A percentile compares a stretch with the other conserved stretches of the same genome.
phyloP scores from a whole-genome alignment of 164 flowering plant genomes.

The Berberis thunbergii region DNA sequence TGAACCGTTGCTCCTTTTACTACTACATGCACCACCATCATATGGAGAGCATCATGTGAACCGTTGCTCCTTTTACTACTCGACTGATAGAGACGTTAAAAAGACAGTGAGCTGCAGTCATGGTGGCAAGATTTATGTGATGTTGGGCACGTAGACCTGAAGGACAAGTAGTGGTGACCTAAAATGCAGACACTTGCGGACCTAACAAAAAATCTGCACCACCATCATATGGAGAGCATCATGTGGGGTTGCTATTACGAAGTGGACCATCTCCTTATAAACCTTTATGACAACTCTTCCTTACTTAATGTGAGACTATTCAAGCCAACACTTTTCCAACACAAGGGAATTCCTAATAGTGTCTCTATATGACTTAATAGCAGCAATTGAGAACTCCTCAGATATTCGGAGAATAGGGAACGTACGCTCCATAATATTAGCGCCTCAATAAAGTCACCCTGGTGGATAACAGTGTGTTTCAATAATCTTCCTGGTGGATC shows the following conservation, averaged over 20 bases:
- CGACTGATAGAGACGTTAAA: conserved; percentile 27
- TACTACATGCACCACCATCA: conserved; percentile 50
- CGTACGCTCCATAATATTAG: no score
- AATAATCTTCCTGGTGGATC: no score
- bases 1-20: no score
- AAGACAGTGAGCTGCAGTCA: conserved; percentile 63
- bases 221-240: conserved; percentile 82
- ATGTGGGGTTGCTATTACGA: not conserved
- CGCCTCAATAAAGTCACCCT: no score
- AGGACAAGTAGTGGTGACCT: conserved; percentile 77
- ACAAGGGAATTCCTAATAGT: conserved; percentile 6
- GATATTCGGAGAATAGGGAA: no score
- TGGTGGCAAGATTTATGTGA: conserved; percentile 78
- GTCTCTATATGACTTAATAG: not conserved
- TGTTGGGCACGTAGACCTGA: conserved; percentile 71
- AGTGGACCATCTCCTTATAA: no score
- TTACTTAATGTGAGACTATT: conserved; percentile 39
- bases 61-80: conserved; percentile 47
- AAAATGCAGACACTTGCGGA: conserved; percentile 42
- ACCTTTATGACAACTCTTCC: no score
- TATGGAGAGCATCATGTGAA: conserved; percentile 59
- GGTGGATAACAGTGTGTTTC: no score
- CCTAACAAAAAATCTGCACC: conserved; percentile 46
- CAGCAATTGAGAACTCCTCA: no score
- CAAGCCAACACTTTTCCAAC: conserved; percentile 78